Evolutionary conservation across 352 stramenopile genomes (phyloP), one percentile per base, ranked within the genome.

Genomic region (Discostella stelligera): DNA sequence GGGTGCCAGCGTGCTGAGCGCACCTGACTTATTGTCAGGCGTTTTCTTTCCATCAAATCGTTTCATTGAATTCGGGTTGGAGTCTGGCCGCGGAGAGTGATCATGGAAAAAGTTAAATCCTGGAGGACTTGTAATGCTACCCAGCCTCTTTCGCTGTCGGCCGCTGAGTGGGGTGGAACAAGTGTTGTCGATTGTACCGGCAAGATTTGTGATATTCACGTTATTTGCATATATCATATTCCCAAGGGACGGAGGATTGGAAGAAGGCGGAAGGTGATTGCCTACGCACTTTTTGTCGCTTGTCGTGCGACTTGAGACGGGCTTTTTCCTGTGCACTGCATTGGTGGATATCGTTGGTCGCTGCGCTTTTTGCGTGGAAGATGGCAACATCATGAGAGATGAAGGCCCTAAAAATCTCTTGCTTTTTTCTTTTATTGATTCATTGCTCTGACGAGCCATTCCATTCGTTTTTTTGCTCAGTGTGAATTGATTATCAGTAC

Each of bases 41-140:
- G 68, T 77, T 58, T 77, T 77, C 59, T 77, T 77, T 13, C 60
- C 66, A 23, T 77, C 68, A 13, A 65, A 58, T 16, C 68, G 68
- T 41, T 77, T 77, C 52, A 55, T 73, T 16, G 32, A n/a, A 62
- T 54, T 77, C 20, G 68, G 68, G 53, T 77, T 77, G 13, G 52
- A 77, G 59, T 67, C 46, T 13, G 59, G 59, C 49, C 70, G 16
- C 9, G 68, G 68, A n/a, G 68, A 77, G 54, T 39, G 60, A 8
- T 67, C 68, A 27, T 52, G 46, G 39, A 77, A 64, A 10, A 69
- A 16, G 30, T 64, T 76, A 54, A 48, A 59, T 27, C 49, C 68
- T 10, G 68, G 68, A 62, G 68, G 59, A 56, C 39, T 64, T 23
- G 59, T 69, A 8, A 63, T 61, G 16, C 56, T 48, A 11, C 68